Evolutionary conservation across 2,329 filamentous ascomycete species (phyloP), one percentile per base, ranked within the genome.

Genomic region (Zymoseptoria tritici): DNA sequence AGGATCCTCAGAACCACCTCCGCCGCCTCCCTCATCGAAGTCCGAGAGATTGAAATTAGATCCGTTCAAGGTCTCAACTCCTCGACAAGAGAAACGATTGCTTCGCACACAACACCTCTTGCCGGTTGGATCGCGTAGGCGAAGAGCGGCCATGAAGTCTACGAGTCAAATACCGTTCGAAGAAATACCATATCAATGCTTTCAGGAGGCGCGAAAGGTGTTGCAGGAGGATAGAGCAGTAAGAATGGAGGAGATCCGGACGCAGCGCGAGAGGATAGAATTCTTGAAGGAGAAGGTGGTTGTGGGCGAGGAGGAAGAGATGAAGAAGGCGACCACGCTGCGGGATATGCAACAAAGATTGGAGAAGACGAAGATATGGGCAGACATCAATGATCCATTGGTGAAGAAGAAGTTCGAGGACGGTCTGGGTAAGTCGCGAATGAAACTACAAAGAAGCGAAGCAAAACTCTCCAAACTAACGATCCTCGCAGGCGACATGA

Each of bases 391-490:
- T 74, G 94, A 97, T 72, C 94, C 94, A 0, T 69, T 91, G 46
- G 90, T 97, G 62, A 97, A 97, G 84, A 90, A 91, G 77, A 87
- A 84, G 66, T 97, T 96, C 67, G 94, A 99, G 73, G 92, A 97
- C 75, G 91, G 92, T 22, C 76, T 87, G 69, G 91, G 93, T 96
- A 79, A 21, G 53, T 19, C 52, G 7, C 11, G 11, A 24, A 42
- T 16, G 16, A 16, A 46, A 16, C 11, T 11, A 5, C 36, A 16
- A 4, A 46, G 16, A 46, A 6, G 13, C 13, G 11, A 16, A n/a
- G 4, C 16, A 24, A 11, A 16, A 1, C 0, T 2, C 13, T 16
- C 36, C 5, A 46, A 46, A 46, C 36, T 46, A 46, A 46, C 16
- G 3, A 4, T 7, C 36, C 36, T 46, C 36, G 16, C 66, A 97